Base-by-base conservation (phyloP, 768 basidiomycete species). In the Mycena polygramma region DNA sequence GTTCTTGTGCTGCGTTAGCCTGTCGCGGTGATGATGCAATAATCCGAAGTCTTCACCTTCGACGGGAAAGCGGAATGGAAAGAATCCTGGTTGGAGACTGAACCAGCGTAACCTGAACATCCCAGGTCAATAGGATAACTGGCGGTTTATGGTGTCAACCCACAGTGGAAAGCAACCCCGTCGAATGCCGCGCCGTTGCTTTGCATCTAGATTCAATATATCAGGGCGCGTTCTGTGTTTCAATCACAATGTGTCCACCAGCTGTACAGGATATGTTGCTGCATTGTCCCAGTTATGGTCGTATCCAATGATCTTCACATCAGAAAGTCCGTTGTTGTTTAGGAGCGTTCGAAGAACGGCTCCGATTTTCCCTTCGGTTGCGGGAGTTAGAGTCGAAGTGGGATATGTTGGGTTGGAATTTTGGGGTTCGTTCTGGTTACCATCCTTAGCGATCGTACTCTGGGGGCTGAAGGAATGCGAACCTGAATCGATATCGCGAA, bases 241-340 rank as follows among this genome's bases (percentile, higher is more conserved):
- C 14, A 7, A 9, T 3, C 7, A 5, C 19, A 35, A n/a, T 30
- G 19, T 30, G 30, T 2, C 6, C 5, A 65, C 69, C n/a, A 82
- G 85, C 71, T 80, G 87, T 1, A 91, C 84, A 0, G 93, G 90
- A 73, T 94, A 94, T 2, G 81, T 79, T 13, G 81, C 87, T 11
- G 91, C 91, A 69, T 88, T 86, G 59, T 86, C 81, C 93, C 93
- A 94, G 74, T 94, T 94, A 73, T 94, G 93, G 70, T 93, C 90
- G 62, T 76, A 83, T 17, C 82, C 93, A 35, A 93, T 82, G 37
- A 94, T 82, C 78, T 89, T 91, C 37, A 90, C 88, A 35, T 73
- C 74, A 0, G 83, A 83, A 45, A 92, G 84, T 0, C 90, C 90
- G 66, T 91, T 89, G 52, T 84, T 86, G 75, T 94, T 81, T 76